Base-by-base conservation (phyloP, 2,329 filamentous ascomycete genomes). In the Cyphellophora attinorum region DNA sequence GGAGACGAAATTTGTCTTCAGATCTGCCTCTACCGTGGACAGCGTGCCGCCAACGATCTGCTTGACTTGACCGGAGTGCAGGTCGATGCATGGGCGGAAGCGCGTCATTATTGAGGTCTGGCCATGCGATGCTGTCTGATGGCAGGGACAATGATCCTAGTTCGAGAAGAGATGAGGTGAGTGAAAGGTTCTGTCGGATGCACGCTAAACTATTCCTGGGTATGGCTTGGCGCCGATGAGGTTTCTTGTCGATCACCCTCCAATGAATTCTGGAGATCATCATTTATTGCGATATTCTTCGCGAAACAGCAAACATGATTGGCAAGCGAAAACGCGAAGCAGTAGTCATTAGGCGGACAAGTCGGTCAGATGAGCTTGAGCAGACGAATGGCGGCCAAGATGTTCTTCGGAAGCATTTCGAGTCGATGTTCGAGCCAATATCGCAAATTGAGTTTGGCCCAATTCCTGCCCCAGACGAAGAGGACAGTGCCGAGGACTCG, bases 41-140 rank as follows among this genome's bases (percentile, higher is more conserved):
- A 98, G 73, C 2, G 91, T 96, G 40, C 91, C 89, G 49, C 91
- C 91, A 27, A 98, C 88, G 50, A 98, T 98, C 60, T 98, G 91
- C 67, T 98, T 98, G 40, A 98, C 91, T 56, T 89, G 81, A 11
- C 91, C 91, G n/a, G 88, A 81, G 60, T 98, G 91, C 34, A 98
- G 74, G 63, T 98, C 91, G 60, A 98, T 96, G 56, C 91, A 98
- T 13, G 91, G 91, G 25, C 91, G 74, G 55, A 98, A 98, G 49
- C 80, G 78, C 3, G 91, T 96, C 91, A 98, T 94, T 28, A 29
- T 19, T 25, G 21, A 8, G n/a, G n/a, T n/a, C n/a, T n/a, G n/a
- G n/a, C n/a, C n/a, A n/a, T n/a, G n/a, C n/a, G n/a, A n/a, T n/a
- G n/a, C n/a, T n/a, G n/a, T n/a, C n/a, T n/a, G n/a, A n/a, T n/a